Evolutionary conservation across 768 basidiomycete species (phyloP).

Genomic region (Gymnopilus dilepis): DNA sequence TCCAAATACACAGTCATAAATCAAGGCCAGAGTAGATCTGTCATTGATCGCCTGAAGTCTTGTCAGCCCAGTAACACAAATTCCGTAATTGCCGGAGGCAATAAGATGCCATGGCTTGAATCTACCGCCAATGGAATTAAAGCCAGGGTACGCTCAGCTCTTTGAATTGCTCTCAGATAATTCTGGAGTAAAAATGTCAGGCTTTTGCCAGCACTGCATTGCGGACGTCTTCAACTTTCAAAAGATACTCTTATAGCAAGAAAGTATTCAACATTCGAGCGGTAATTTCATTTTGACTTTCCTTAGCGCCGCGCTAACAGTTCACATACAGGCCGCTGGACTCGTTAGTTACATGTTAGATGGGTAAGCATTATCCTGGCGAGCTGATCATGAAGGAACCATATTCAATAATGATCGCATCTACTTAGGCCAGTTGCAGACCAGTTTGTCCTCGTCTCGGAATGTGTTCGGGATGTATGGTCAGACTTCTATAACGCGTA

Average conservation of each 20-base stretch:
- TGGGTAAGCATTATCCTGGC: background rate
- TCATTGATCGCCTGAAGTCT: constrained; percentile 5
- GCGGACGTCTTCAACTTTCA: background rate
- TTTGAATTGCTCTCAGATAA: no score
- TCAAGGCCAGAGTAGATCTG: background rate
- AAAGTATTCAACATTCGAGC: constrained; percentile 6
- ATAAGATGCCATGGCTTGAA: constrained; percentile 5
- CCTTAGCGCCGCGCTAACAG: no score
- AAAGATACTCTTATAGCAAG: constrained; percentile 5
- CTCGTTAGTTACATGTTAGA: background rate
- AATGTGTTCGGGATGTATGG: background rate
- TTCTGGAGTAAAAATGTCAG: background rate
- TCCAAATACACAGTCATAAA: background rate
- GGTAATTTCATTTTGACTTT: no score
- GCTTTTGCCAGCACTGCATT: background rate
- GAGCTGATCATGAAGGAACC: no score
- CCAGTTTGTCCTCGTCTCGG: background rate
- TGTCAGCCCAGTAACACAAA: constrained; percentile 9
- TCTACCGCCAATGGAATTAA: constrained; percentile 1
- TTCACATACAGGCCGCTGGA: background rate
- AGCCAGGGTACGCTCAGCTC: background rate
- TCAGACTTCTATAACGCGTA: background rate
- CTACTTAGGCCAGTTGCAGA: background rate
- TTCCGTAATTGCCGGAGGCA: background rate
- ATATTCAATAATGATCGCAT: background rate